Evolutionary conservation across 176 grass and related monocot species (phyloP).

Genomic region (Otatea glauca): DNA sequence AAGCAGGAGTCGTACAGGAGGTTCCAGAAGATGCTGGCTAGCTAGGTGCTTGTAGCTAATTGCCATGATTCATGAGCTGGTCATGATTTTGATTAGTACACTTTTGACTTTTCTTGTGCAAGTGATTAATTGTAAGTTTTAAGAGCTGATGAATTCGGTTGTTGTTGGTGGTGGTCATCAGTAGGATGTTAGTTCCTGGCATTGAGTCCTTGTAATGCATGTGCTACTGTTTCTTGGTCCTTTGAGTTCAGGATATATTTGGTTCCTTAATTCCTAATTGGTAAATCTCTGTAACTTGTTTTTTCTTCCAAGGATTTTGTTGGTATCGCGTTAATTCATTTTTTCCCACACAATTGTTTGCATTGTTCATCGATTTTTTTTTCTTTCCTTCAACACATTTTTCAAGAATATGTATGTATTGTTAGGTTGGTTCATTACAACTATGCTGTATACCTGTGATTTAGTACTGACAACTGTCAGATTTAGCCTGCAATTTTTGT

Average conservation of each 20-base stretch:
- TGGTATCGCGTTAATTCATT: neutral
- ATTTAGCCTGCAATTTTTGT: neutral
- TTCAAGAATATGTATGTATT: neutral
- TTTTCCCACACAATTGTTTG: neutral
- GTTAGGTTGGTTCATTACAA: neutral
- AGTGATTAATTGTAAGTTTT: neutral
- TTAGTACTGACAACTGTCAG: neutral
- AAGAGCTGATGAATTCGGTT: neutral
- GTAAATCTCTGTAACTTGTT: neutral
- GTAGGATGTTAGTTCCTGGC: neutral
- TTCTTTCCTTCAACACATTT: neutral
- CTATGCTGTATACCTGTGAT: neutral
- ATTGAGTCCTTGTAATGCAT: neutral
- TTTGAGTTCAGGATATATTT: neutral
- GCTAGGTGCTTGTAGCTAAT: conserved; percentile 45
- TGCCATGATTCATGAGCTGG: neutral
- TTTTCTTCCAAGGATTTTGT: neutral
- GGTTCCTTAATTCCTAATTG: neutral
- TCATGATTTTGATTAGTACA: conserved; percentile 14
- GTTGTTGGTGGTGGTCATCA: neutral
- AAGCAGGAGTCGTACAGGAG: conserved; percentile 51
- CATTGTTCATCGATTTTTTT: neutral
- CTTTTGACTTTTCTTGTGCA: neutral
- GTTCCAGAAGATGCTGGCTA: conserved; percentile 51
- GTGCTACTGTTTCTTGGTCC: neutral